These are phyloP conservation scores for Ochromonas danica DNA, from an alignment of 108 stramenopile genomes.

Conservation along the genomic window DNA sequence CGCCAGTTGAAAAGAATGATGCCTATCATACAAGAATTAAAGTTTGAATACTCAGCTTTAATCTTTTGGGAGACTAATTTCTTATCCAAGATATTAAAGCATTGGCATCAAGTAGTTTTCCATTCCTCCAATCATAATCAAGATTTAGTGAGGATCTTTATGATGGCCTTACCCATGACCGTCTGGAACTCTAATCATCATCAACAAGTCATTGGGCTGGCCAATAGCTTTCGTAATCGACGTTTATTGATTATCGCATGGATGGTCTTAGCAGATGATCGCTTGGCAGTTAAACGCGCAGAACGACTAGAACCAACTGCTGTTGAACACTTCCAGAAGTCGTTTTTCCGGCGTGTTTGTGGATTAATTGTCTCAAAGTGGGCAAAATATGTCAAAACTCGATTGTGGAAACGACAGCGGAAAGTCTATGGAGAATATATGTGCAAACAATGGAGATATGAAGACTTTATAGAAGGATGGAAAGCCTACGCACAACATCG, in stretches of 20 bases:
- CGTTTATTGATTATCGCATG: background rate
- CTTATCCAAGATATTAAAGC: background rate
- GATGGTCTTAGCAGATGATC: slow-evolving; percentile 10
- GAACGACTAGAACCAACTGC: slow-evolving; percentile 5
- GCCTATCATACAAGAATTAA: too few species aligned
- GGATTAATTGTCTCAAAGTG: background rate
- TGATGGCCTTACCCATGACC: background rate
- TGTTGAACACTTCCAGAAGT: background rate
- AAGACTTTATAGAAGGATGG: too few species aligned
- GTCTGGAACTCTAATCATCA: slow-evolving; percentile 9
- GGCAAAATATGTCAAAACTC: background rate
- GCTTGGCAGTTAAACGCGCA: background rate
- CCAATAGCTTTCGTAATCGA: background rate
- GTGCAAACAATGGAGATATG: too few species aligned
- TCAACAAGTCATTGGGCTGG: background rate
- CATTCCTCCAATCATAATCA: background rate
- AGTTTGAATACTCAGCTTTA: background rate
- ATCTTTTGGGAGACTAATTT: background rate
- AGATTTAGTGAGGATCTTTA: slow-evolving; percentile 8
- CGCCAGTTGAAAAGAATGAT: too few species aligned
- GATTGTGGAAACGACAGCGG: background rate
- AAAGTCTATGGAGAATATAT: too few species aligned
- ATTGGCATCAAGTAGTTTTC: background rate
- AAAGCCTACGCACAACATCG: background rate
- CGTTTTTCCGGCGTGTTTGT: background rate